Conservation (phyloP, 352 stramenopile genomes). For the Thraustochytrium sp. region DNA sequence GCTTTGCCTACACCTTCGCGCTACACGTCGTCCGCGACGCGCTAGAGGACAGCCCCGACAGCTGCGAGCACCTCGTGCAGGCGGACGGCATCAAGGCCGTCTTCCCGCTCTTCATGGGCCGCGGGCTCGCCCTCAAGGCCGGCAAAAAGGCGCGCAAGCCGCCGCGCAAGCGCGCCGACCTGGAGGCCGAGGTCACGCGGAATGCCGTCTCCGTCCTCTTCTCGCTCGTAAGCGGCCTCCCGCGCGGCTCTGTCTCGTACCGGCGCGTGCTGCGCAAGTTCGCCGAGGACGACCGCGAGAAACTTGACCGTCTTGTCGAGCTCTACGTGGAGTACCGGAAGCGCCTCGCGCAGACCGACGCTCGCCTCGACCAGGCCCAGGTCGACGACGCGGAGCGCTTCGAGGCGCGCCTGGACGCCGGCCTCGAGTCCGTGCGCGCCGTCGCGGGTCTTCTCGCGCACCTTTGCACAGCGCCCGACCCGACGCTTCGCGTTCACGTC, state of each 20-base stretch:
- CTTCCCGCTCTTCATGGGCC: conserved; percentile 22
- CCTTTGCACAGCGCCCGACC: neutral
- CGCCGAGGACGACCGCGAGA: neutral
- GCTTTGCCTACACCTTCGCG: neutral
- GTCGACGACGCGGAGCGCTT: neutral
- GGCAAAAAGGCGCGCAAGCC: neutral
- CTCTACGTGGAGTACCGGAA: neutral
- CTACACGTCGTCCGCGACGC: neutral
- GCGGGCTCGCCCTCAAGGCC: neutral
- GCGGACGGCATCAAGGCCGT: neutral
- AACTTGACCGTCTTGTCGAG: conserved; percentile 6
- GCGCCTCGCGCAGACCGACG: neutral
- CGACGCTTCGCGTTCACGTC: neutral
- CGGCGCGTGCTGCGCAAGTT: conserved; percentile 28
- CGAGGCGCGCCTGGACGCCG: neutral
- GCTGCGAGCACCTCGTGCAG: neutral
- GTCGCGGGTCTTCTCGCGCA: neutral
- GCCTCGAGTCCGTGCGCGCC: neutral
- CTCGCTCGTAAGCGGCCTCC: neutral
- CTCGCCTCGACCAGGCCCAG: neutral
- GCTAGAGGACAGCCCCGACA: neutral
- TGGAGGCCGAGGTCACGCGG: neutral
- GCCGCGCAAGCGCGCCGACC: neutral
- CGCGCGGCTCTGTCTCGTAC: neutral
- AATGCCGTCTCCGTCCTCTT: neutral